Conservation (phyloP, 2,329 filamentous ascomycete genomes). For the Microdochium paspali region DNA sequence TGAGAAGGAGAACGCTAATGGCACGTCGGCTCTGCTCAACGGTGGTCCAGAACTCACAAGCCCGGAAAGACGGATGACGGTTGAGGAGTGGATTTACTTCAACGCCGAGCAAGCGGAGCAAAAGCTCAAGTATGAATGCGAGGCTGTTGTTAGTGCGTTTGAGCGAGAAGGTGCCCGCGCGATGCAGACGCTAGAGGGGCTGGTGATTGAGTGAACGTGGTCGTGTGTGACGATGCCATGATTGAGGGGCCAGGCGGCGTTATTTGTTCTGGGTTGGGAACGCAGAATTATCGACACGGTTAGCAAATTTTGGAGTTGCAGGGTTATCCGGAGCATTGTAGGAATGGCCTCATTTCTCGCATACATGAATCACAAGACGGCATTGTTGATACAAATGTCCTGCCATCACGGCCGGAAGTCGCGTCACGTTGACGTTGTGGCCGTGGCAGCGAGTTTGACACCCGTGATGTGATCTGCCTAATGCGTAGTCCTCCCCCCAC, state of each 20-base stretch:
- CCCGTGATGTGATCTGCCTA: too few relatives aligned
- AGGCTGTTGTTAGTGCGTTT: conserved; percentile 72
- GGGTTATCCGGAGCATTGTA: too few relatives aligned
- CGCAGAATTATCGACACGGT: too few relatives aligned
- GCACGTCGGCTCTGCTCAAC: conserved; percentile 32
- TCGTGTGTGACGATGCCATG: neutral
- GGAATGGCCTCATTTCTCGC: too few relatives aligned
- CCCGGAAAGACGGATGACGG: conserved; percentile 80
- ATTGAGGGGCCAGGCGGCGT: too few relatives aligned
- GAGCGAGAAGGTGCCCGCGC: conserved; percentile 75
- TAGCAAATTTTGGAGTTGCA: too few relatives aligned
- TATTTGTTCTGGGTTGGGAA: neutral
- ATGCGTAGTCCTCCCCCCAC: too few relatives aligned
- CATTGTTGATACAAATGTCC: too few relatives aligned
- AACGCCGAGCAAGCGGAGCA: conserved; percentile 75
- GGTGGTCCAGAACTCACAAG: conserved; percentile 55
- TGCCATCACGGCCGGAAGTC: too few relatives aligned
- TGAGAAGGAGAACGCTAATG: conserved; percentile 43
- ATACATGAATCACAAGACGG: too few relatives aligned
- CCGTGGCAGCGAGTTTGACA: too few relatives aligned
- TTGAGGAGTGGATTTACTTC: conserved; percentile 84
- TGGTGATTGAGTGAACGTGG: conserved; percentile 40
- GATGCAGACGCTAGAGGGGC: conserved; percentile 65
- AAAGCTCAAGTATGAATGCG: conserved; percentile 70
- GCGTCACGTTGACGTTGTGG: too few relatives aligned